A percentile compares a stretch with the other conserved stretches of the same genome.
Evolutionary conservation across 2,329 filamentous ascomycete species (phyloP).

Genomic region (Cytospora schulzeri): DNA sequence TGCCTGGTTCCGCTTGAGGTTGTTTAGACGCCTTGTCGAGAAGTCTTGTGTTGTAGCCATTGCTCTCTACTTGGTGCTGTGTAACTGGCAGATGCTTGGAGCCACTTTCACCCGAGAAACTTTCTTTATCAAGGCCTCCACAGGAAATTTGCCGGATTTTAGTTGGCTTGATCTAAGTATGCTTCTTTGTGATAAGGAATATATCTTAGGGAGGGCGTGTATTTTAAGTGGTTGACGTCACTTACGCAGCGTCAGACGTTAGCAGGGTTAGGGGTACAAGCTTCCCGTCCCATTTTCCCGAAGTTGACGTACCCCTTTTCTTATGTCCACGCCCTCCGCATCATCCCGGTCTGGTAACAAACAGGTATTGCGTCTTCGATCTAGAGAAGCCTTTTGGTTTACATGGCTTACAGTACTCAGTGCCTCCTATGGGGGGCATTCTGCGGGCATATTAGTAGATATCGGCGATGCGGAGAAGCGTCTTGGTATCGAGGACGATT

Average conservation of each 20-base stretch:
- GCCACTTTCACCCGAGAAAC: neutral
- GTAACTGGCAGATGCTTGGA: neutral
- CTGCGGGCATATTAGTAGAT: too few species aligned
- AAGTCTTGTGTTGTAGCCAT: constrained; percentile 36
- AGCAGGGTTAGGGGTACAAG: neutral
- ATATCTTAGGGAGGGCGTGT: neutral
- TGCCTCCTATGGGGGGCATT: too few species aligned
- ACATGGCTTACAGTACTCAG: too few species aligned
- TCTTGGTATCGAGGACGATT: too few species aligned
- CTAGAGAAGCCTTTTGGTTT: too few species aligned
- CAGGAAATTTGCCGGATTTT: too few species aligned
- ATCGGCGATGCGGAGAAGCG: too few species aligned
- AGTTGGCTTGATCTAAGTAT: too few species aligned
- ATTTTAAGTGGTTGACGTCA: neutral
- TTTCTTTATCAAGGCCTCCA: too few species aligned
- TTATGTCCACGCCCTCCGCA: neutral
- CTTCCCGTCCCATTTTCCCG: neutral
- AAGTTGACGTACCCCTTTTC: neutral
- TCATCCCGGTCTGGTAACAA: too few species aligned
- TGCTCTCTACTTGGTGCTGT: neutral
- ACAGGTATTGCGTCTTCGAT: too few species aligned
- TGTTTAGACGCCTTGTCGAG: constrained; percentile 47
- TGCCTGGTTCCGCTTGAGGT: constrained; percentile 52
- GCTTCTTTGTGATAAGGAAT: neutral
- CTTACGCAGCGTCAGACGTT: neutral